These are phyloP conservation scores for Backusella macrospora DNA, from an alignment of 192 early-diverging fungal species.

Conservation along the genomic window DNA sequence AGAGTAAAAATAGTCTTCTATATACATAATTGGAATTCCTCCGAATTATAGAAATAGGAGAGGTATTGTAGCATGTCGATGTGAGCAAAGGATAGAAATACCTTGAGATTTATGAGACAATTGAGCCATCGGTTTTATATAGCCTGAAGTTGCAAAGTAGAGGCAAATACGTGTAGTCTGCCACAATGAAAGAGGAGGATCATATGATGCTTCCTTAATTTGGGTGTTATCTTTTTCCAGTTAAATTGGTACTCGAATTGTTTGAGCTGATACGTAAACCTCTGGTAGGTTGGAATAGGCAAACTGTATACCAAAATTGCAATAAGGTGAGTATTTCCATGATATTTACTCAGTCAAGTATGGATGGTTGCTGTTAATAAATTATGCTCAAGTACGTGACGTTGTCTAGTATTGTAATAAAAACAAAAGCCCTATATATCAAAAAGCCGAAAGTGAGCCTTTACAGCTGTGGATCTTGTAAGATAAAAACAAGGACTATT, in stretches of 20 bases:
- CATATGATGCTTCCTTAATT: neutral
- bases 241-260: neutral
- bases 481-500: slow-evolving; percentile 18
- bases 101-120: neutral
- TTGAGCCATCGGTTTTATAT: neutral
- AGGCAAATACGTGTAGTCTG: neutral
- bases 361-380: neutral
- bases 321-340: neutral
- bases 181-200: neutral
- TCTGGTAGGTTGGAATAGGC: neutral
- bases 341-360: neutral
- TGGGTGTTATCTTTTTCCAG: neutral
- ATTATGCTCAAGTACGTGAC: neutral
- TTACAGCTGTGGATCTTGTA: too few species aligned
- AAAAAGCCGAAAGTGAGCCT: neutral
- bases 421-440: neutral
- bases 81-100: neutral
- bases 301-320: neutral
- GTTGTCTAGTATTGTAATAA: neutral
- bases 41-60: neutral
- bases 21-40: neutral
- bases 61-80: neutral
- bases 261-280: neutral
- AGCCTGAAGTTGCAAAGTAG: neutral
- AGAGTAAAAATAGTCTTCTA: neutral